Base-by-base conservation (phyloP, 441 rosid genomes). In the Lagerstroemia fauriei region DNA sequence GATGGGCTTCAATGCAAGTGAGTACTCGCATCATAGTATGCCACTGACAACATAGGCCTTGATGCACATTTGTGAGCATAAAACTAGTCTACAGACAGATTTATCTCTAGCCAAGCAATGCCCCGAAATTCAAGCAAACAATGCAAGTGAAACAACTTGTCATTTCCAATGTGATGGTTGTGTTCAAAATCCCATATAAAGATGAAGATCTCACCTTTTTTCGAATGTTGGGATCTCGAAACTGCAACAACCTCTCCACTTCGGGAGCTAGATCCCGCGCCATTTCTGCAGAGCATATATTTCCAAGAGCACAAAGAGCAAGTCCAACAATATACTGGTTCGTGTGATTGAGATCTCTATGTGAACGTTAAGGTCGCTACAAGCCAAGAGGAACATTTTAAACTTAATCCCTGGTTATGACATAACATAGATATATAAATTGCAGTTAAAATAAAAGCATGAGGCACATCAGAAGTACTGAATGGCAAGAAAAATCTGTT, bases 221-320 rank as follows among this genome's bases (percentile, higher is more conserved):
- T 82, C 99, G 92, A 83, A 95, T 91, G 85, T 97, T 95, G 80
- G 99, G 99, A 86, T 97, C 99, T 87, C 99, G 96, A 92, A 95
- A 97, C 85, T 91, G 97, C 85, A 97, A 91, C 85, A 97, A 87
- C 90, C 97, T 91, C 89, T 97, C 99, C 73, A 97, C 99, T 90
- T 97, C 99, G 34, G 99, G 97, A 10, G 99, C 99, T 89, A 97
- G 98, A 91, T 95, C 99, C 86, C 98, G 97, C 29, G 99, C 98
- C 99, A 97, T 97, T 88, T 97, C 99, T 29, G 98, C 99, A 38
- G 99, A 97, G 82, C 98, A 95, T 82, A 95, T 97, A 85, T 97
- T 97, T 84, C 99, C 99, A 88, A 96, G 88, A 86, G 99, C 99
- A 92, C 99, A 96, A 80, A 95, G 95, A 31, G 99, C 98, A 73